These are phyloP conservation scores for Pichiaceae sp. DNA, from an alignment of 1,139 yeast species.

Conservation along the genomic window DNA sequence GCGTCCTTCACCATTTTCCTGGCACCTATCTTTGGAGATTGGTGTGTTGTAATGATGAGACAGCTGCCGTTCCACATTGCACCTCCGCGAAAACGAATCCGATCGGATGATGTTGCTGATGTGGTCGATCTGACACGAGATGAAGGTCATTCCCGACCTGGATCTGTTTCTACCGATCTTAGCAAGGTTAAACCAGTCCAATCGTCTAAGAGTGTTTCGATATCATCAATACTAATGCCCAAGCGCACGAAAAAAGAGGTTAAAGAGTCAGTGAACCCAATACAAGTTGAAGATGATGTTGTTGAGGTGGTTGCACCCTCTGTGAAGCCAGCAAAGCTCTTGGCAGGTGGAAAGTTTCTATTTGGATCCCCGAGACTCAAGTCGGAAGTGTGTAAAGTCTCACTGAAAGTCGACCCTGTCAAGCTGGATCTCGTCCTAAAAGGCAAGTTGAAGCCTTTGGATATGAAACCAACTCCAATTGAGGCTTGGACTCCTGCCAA, in stretches of 20 bases:
- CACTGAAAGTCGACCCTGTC: slow-evolving; percentile 17
- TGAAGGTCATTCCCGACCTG: too few species aligned
- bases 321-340: slow-evolving; percentile 1
- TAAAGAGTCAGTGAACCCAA: neutral
- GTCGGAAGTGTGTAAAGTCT: slow-evolving; percentile 14
- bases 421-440: slow-evolving; percentile 8
- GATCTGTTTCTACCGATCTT: too few species aligned
- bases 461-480: neutral
- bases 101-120: too few species aligned
- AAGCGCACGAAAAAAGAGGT: neutral
- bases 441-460: neutral
- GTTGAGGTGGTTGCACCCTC: too few species aligned
- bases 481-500: neutral
- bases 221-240: neutral
- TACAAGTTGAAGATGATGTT: slow-evolving; percentile 6
- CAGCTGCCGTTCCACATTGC: too few species aligned
- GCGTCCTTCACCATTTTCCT: too few species aligned
- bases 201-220: slow-evolving; percentile 1
- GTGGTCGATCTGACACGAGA: too few species aligned
- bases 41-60: too few species aligned
- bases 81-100: too few species aligned
- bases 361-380: slow-evolving; percentile 7
- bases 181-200: too few species aligned
- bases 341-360: slow-evolving; percentile 8
- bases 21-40: too few species aligned